phyloP scores from a whole-genome alignment of 2,329 filamentous ascomycete species.

The Penicillium sp. region DNA sequence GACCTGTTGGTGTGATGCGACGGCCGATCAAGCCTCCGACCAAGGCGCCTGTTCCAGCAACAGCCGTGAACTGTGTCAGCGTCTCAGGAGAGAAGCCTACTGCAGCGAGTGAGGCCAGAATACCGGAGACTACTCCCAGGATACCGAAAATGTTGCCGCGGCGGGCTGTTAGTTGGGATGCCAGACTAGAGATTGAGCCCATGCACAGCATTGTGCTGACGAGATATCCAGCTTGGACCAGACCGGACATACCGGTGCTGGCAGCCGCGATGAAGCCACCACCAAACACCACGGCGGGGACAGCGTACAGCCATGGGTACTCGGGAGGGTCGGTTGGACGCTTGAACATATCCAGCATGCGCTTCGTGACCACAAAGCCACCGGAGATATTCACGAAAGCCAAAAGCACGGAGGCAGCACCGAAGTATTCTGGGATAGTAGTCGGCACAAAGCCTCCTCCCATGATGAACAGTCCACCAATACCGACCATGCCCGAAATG shows the following conservation, averaged over 20 bases:
- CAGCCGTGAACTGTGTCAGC: constrained; percentile 73
- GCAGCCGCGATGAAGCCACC: constrained; percentile 79
- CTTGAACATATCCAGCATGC: constrained; percentile 92
- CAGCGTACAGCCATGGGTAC: constrained; percentile 81
- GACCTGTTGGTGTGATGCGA: constrained; percentile 80
- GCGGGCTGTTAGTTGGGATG: constrained; percentile 78
- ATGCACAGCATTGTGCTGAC: constrained; percentile 84
- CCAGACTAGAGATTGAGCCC: constrained; percentile 75
- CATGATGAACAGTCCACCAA: constrained; percentile 85
- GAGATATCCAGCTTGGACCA: constrained; percentile 85
- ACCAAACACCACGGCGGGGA: constrained; percentile 74
- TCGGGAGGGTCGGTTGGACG: constrained; percentile 82
- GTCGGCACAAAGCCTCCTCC: constrained; percentile 76
- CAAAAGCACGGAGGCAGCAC: constrained; percentile 75
- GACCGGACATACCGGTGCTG: constrained; percentile 75
- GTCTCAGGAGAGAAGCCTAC: constrained; percentile 79
- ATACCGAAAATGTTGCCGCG: constrained; percentile 86
- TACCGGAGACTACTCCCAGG: constrained; percentile 77
- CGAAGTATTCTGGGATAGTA: constrained; percentile 75
- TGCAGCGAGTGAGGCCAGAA: constrained; percentile 77
- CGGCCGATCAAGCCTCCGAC: constrained; percentile 75
- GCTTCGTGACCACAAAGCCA: constrained; percentile 87
- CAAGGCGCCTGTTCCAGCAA: constrained; percentile 70
- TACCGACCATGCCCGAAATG: constrained; percentile 86
- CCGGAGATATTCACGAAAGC: constrained; percentile 88